Evolutionary conservation across 495 filamentous ascomycete species (phyloP).

Genomic region (Aspergillus baeticus): DNA sequence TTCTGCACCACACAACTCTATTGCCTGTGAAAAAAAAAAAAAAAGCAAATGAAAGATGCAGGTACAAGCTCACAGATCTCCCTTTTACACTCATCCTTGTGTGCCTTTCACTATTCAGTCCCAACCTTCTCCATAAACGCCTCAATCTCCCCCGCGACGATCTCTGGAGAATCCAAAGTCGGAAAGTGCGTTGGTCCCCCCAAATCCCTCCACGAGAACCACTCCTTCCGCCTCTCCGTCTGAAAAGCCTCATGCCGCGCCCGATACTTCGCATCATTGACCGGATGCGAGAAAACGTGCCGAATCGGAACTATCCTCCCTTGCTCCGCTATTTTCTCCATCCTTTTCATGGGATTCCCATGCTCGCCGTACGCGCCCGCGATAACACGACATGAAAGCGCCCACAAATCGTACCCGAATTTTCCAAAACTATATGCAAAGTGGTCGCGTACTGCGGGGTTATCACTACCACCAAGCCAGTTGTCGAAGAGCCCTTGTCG

Average conservation of each 20-base stretch:
- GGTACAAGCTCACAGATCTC: too few species aligned
- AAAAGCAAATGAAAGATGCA: too few species aligned
- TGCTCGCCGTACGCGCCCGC: neutral
- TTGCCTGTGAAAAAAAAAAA: too few species aligned
- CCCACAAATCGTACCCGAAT: neutral
- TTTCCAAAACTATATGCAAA: neutral
- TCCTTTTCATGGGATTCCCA: neutral
- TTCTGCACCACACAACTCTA: too few species aligned
- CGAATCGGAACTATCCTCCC: too few species aligned
- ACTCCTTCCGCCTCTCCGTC: neutral
- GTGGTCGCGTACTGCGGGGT: neutral
- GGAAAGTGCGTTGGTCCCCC: conserved; percentile 1
- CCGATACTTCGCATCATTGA: too few species aligned
- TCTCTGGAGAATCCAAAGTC: neutral
- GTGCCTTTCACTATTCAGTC: too few species aligned
- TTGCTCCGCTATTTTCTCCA: neutral
- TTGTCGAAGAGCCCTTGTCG: too few species aligned
- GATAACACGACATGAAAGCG: neutral
- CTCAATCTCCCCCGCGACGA: neutral
- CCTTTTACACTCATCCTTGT: too few species aligned
- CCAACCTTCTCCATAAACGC: neutral
- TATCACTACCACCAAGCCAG: too few species aligned
- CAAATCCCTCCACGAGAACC: conserved; percentile 1
- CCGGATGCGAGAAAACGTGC: too few species aligned
- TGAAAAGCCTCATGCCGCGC: too few species aligned